A percentile compares a stretch with the other conserved stretches of the same genome.
Evolutionary conservation across 2,329 filamentous ascomycete genomes (phyloP).

Genomic region (Pseudocercospora musae): DNA sequence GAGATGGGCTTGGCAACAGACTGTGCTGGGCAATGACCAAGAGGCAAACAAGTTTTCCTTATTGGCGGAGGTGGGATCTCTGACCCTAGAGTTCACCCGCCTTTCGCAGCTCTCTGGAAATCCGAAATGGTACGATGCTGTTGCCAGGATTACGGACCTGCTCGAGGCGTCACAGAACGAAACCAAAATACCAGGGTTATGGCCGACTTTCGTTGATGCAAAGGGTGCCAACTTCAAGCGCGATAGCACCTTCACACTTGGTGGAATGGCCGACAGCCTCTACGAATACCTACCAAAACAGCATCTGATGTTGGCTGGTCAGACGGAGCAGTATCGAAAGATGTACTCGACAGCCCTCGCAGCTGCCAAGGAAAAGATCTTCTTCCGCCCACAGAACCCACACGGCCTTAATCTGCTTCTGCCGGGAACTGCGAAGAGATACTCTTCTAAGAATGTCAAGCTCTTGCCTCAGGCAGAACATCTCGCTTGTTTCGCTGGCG

Average conservation of each 20-base stretch:
- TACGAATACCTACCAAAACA: slow-evolving; percentile 37
- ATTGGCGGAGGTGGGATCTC: slow-evolving; percentile 56
- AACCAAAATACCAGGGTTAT: slow-evolving; percentile 60
- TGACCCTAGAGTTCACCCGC: slow-evolving; percentile 62
- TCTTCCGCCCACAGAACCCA: slow-evolving; percentile 45
- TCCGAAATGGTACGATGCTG: slow-evolving; percentile 60
- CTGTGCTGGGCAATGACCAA: slow-evolving; percentile 30
- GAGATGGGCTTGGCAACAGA: slow-evolving; percentile 55
- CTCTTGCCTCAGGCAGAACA: slow-evolving; percentile 22
- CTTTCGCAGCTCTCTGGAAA: slow-evolving; percentile 61
- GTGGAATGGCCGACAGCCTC: slow-evolving; percentile 36
- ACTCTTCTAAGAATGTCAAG: slow-evolving; percentile 12
- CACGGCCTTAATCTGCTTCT: slow-evolving; percentile 34
- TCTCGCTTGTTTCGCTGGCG: slow-evolving; percentile 68
- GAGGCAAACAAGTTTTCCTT: slow-evolving; percentile 36
- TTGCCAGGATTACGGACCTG: slow-evolving; percentile 56
- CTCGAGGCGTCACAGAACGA: slow-evolving; percentile 54
- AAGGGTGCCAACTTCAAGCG: slow-evolving; percentile 34
- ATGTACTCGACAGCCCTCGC: slow-evolving; percentile 48
- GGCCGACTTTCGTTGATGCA: slow-evolving; percentile 55
- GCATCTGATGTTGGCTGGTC: slow-evolving; percentile 30
- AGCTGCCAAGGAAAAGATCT: slow-evolving; percentile 47
- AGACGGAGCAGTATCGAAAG: slow-evolving; percentile 40
- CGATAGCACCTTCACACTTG: slow-evolving; percentile 35
- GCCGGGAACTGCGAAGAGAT: slow-evolving; percentile 19